Percentiles rank a stretch among this genome's conserved stretches.
These are phyloP conservation scores for Pythium insidiosum DNA, from an alignment of 352 stramenopile species.

Conservation along the genomic window DNA sequence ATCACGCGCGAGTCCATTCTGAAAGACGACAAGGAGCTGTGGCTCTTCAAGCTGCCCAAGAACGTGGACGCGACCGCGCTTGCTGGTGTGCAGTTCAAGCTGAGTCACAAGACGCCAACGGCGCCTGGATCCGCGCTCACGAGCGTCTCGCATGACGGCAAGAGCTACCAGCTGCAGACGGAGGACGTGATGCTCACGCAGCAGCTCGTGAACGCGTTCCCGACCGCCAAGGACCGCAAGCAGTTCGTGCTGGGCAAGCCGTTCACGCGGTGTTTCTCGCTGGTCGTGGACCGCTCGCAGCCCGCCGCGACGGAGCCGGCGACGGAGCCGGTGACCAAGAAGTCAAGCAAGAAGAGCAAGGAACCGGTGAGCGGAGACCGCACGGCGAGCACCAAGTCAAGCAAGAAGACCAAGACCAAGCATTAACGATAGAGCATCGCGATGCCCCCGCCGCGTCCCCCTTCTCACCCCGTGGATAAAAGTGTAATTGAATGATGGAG, in stretches of 20 bases:
- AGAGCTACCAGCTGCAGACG: constrained; percentile 46
- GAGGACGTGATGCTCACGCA: constrained; percentile 56
- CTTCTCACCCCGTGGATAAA: no score
- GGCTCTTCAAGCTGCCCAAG: constrained; percentile 82
- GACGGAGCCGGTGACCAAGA: constrained; percentile 20
- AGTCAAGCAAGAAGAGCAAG: constrained; percentile 51
- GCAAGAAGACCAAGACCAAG: constrained; percentile 24
- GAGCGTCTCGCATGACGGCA: constrained; percentile 31
- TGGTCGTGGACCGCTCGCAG: constrained; percentile 38
- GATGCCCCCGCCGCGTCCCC: no score
- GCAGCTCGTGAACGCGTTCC: constrained; percentile 76
- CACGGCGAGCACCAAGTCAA: constrained; percentile 12
- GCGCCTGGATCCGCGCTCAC: constrained; percentile 28
- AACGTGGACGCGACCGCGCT: constrained; percentile 61
- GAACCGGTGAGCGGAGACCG: constrained; percentile 20
- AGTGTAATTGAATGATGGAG: no score
- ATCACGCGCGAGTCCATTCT: constrained; percentile 58
- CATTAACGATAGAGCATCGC: constrained; percentile 6
- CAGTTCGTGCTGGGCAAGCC: constrained; percentile 65
- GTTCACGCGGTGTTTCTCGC: constrained; percentile 65
- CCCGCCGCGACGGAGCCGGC: neutral
- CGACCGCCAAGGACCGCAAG: constrained; percentile 38
- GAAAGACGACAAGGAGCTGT: constrained; percentile 72
- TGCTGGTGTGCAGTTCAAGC: constrained; percentile 60
- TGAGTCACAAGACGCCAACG: constrained; percentile 18